A percentile compares a stretch with the other conserved stretches of the same genome.
These are phyloP conservation scores for Zangia roseola DNA, from an alignment of 768 basidiomycete genomes.

Conservation along the genomic window DNA sequence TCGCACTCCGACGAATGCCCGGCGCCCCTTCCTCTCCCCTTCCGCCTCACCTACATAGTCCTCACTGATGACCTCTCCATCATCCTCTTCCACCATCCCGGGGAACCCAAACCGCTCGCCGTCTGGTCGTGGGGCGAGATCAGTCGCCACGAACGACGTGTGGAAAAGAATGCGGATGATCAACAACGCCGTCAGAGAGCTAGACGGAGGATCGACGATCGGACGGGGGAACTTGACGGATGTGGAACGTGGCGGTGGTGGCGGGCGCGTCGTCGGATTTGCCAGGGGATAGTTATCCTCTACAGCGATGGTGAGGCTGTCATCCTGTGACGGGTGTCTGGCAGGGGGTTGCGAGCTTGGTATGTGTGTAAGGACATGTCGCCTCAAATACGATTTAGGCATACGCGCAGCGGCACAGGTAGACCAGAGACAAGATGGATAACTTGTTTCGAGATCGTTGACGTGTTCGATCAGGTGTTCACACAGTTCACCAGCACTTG, in stretches of 20 bases:
- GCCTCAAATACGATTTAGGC: slow-evolving; percentile 52
- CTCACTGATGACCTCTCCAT: slow-evolving; percentile 51
- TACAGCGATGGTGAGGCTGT: slow-evolving; percentile 67
- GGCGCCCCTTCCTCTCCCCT: slow-evolving; percentile 68
- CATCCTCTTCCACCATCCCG: slow-evolving; percentile 73
- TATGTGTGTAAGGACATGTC: slow-evolving; percentile 77
- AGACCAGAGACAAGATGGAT: slow-evolving; percentile 68
- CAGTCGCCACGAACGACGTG: slow-evolving; percentile 67
- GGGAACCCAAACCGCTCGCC: slow-evolving; percentile 92
- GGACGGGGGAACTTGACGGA: slow-evolving; percentile 59
- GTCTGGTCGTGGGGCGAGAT: slow-evolving; percentile 66
- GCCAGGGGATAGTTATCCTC: slow-evolving; percentile 54
- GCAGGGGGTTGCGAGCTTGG: slow-evolving; percentile 54
- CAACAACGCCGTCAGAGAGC: slow-evolving; percentile 76
- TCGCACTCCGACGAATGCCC: slow-evolving; percentile 63
- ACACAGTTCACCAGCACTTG: slow-evolving; percentile 62
- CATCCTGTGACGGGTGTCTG: slow-evolving; percentile 69
- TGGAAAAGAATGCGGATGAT: slow-evolving; percentile 83
- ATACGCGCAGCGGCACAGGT: slow-evolving; percentile 52
- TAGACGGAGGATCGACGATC: slow-evolving; percentile 62
- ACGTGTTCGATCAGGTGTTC: slow-evolving; percentile 69
- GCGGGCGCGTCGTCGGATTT: slow-evolving; percentile 63
- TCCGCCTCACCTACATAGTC: slow-evolving; percentile 50
- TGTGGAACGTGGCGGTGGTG: slow-evolving; percentile 69
- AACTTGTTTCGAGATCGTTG: slow-evolving; percentile 40